These are phyloP conservation scores for Phytophthora pisi DNA, from an alignment of 352 stramenopile genomes.

Conservation along the genomic window DNA sequence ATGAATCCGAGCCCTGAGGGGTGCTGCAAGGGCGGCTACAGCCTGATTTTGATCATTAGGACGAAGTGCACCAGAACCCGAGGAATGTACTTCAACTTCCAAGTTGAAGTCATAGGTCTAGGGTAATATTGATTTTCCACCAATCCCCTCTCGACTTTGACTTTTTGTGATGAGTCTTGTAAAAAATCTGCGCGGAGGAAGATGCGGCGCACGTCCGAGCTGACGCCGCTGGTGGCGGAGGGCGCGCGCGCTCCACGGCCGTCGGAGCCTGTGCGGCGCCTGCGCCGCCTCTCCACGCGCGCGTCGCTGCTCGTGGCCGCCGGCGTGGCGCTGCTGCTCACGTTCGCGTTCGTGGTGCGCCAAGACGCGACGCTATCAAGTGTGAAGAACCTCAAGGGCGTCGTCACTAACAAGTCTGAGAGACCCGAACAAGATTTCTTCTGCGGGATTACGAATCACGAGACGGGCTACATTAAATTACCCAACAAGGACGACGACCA, in stretches of 20 bases:
- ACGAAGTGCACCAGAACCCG: background rate
- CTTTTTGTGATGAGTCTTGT: too few species aligned
- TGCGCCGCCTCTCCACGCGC: background rate
- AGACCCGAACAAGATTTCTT: constrained; percentile 29
- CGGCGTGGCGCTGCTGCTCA: constrained; percentile 42
- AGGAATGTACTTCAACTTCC: background rate
- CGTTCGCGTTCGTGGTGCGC: constrained; percentile 37
- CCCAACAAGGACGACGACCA: constrained; percentile 56
- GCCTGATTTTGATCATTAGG: background rate
- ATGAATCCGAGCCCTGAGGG: too few species aligned
- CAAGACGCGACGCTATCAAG: constrained; percentile 30
- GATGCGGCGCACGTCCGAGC: constrained; percentile 38
- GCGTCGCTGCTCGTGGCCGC: constrained; percentile 27
- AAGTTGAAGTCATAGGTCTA: constrained; percentile 5
- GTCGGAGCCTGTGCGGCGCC: background rate
- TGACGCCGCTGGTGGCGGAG: constrained; percentile 36
- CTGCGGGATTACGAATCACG: constrained; percentile 45
- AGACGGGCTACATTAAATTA: constrained; percentile 61
- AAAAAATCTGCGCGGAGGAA: background rate
- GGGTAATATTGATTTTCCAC: background rate
- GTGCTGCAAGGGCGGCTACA: too few species aligned
- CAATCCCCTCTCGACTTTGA: background rate
- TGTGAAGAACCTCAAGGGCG: constrained; percentile 31
- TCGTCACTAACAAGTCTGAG: constrained; percentile 18
- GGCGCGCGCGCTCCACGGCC: background rate